phyloP scores from a whole-genome alignment of 768 basidiomycete genomes.

The Auricularia auricula-judae region DNA sequence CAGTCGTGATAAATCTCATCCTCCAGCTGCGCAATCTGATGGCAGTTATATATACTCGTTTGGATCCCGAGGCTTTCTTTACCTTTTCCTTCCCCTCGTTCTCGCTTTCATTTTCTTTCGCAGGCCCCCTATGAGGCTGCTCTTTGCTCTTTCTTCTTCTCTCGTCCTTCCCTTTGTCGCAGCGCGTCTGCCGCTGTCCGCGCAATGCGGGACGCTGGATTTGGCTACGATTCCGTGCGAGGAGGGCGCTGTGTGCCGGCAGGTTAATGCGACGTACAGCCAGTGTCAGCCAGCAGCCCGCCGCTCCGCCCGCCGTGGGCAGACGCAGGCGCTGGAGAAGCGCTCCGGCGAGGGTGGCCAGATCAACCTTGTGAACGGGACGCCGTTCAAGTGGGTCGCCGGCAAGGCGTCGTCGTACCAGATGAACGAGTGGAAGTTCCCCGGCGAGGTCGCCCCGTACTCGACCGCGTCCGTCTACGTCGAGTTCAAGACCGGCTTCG shows the following conservation, averaged over 20 bases:
- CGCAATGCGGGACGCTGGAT: background rate
- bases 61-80: background rate
- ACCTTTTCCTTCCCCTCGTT: background rate
- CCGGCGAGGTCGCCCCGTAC: background rate
- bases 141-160: background rate
- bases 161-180: background rate
- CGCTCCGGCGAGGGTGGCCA: background rate
- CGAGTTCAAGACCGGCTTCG: constrained; percentile 1
- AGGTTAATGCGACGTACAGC: background rate
- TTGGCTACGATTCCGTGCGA: background rate
- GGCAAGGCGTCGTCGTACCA: background rate
- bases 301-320: background rate
- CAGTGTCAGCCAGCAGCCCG: background rate
- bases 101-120: background rate
- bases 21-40: no score
- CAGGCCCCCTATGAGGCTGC: background rate
- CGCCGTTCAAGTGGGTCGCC: background rate
- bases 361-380: background rate
- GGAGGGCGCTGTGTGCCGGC: background rate
- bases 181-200: background rate
- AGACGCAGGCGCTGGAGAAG: background rate
- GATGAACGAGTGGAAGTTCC: background rate
- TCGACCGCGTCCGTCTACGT: constrained; percentile 1
- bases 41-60: no score
- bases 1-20: no score